Evolutionary conservation across 192 early-diverging fungal genomes (phyloP), one percentile per base, ranked within the genome.

Genomic region (Coemansia sp.): DNA sequence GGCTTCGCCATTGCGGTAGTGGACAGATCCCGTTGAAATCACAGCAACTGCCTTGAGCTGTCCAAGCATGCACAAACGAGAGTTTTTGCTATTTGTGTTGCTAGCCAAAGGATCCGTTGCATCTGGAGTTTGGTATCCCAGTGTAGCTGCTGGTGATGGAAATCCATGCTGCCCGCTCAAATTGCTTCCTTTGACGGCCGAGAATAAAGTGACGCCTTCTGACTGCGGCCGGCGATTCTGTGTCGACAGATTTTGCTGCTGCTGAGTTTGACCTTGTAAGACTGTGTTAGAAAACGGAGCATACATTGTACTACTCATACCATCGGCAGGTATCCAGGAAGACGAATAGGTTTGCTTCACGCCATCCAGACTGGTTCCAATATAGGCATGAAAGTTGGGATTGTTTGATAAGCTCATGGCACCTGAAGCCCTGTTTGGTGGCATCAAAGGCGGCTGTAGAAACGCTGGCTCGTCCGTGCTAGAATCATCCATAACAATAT

Each of bases 21-120:
- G 61, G 0, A 30, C 34, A 5, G 77, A 79, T 4, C 67, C 68
- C 0, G 71, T 66, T 4, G 71, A 79, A n/a, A 74, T 56, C 5
- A 67, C 57, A 18, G 67, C 63, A 10, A 74, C 68, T 20, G 77
- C 77, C 13, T 59, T 67, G 39, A 79, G 58, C 58, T 79, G 77
- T 20, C 77, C 77, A 34, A 79, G 59, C 77, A 79, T 79, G 49
- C 52, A 35, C 67, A 79, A 57, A 20, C 60, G 67, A 42, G 61
- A 23, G 48, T 18, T 28, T 9, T 1, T 7, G 0, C 55, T 21
- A 31, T 34, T 18, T 7, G 25, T 7, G 55, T 3, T 57, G 18
- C 31, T 57, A 3, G 31, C 7, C 31, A 33, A n/a, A 4, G 29
- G 3, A 16, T 30, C n/a, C 28, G 30, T 18, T 51, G 21, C 30